These are phyloP conservation scores for Solanum phureja DNA, from an alignment of 257 asterid genomes.

Conservation along the genomic window DNA sequence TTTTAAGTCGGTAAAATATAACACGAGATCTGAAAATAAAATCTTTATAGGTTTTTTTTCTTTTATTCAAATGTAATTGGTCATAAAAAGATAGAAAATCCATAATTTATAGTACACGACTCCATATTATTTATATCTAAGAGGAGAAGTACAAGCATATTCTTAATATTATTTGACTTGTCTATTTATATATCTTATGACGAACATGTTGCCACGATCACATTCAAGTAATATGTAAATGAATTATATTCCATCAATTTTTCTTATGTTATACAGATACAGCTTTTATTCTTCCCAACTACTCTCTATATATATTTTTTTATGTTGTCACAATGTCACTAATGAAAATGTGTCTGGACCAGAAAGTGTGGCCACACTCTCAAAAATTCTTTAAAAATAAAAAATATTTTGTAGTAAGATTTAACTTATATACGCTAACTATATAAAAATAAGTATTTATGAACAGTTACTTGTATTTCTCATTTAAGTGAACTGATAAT, in stretches of 20 bases:
- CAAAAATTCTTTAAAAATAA: not conserved
- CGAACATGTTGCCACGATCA: not conserved
- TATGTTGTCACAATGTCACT: not conserved
- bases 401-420: not conserved
- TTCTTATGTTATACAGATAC: not conserved
- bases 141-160: not conserved
- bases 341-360: not conserved
- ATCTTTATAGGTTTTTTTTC: not conserved
- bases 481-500: not conserved
- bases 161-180: not conserved
- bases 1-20: not conserved
- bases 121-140: not conserved
- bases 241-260: not conserved
- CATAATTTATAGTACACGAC: not conserved
- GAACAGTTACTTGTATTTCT: not conserved
- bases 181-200: not conserved
- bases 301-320: not conserved
- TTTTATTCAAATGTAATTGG: not conserved
- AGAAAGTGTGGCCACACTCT: not conserved
- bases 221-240: not conserved
- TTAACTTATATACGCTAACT: not conserved
- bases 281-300: not conserved
- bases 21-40: not conserved
- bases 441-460: not conserved
- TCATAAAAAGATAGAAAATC: not conserved